phyloP scores from a whole-genome alignment of 179 eudicot genomes.

The Heliamphora pulchella region DNA sequence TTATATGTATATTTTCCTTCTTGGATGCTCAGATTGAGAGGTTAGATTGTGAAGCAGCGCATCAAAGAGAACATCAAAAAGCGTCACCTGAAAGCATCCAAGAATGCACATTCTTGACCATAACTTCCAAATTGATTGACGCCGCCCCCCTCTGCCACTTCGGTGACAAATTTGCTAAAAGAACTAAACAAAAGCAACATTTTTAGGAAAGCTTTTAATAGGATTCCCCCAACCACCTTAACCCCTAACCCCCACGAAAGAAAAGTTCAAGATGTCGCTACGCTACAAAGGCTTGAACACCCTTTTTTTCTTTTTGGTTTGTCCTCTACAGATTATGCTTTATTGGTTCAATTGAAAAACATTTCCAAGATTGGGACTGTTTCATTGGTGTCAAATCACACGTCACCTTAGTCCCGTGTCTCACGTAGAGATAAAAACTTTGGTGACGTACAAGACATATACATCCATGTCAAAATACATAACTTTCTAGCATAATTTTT shows the following conservation, averaged over 20 bases:
- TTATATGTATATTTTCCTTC: too few relatives aligned
- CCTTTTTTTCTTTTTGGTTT: conserved; percentile 14
- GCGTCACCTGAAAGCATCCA: too few relatives aligned
- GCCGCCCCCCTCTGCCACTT: conserved; percentile 13
- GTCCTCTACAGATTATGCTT: conserved; percentile 17
- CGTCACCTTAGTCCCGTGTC: too few relatives aligned
- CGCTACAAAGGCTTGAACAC: conserved; percentile 17
- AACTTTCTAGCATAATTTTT: too few relatives aligned
- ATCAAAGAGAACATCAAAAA: too few relatives aligned
- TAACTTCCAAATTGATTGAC: conserved; percentile 16
- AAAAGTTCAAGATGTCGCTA: conserved; percentile 10
- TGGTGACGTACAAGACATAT: too few relatives aligned
- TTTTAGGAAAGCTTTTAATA: conserved; percentile 18
- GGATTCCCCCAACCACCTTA: conserved; percentile 29
- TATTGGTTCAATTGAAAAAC: conserved; percentile 9
- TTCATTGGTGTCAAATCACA: not conserved
- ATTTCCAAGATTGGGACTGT: not conserved
- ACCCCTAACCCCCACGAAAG: not conserved
- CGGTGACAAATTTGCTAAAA: conserved; percentile 18
- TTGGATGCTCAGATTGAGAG: too few relatives aligned
- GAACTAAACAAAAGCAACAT: conserved; percentile 17
- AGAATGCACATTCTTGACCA: not conserved
- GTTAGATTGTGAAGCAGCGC: too few relatives aligned
- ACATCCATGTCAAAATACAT: too few relatives aligned
- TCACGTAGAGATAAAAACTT: too few relatives aligned